phyloP scores from a whole-genome alignment of 306 rosid species.

The Cucumis cinereus region DNA sequence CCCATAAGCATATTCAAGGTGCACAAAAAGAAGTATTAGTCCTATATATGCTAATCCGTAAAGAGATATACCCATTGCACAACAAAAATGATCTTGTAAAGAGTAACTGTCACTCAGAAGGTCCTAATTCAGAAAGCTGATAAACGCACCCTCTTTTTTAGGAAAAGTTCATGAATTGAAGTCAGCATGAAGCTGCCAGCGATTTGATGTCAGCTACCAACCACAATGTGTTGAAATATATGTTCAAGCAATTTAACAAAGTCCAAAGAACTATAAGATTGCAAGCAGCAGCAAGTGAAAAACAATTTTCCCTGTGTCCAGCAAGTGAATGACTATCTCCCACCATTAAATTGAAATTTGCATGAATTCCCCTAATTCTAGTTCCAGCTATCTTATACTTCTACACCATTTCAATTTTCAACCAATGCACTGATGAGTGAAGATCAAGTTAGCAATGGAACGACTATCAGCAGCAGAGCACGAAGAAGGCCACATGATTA shows the following conservation, averaged over 20 bases:
- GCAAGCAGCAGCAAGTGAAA: neutral
- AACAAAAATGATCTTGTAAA: neutral
- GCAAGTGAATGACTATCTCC: neutral
- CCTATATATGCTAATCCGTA: neutral
- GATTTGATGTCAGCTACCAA: neutral
- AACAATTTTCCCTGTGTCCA: neutral
- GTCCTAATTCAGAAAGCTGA: neutral
- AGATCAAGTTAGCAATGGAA: neutral
- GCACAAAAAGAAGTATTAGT: neutral
- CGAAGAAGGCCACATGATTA: neutral
- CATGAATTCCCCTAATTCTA: neutral
- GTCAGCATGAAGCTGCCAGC: neutral
- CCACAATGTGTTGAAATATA: neutral
- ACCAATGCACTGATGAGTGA: neutral
- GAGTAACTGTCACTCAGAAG: neutral
- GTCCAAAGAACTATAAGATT: neutral
- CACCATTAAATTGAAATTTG: neutral
- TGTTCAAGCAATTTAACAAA: neutral
- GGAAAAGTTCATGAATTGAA: neutral
- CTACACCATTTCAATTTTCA: neutral
- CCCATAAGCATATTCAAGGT: neutral
- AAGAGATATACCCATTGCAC: neutral
- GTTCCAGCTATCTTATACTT: neutral
- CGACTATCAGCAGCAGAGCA: neutral
- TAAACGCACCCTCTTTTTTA: neutral